Percentiles rank a stretch among this genome's conserved stretches.
Evolutionary conservation across 2,329 filamentous ascomycete genomes (phyloP).

Genomic region (Cercospora sp.): DNA sequence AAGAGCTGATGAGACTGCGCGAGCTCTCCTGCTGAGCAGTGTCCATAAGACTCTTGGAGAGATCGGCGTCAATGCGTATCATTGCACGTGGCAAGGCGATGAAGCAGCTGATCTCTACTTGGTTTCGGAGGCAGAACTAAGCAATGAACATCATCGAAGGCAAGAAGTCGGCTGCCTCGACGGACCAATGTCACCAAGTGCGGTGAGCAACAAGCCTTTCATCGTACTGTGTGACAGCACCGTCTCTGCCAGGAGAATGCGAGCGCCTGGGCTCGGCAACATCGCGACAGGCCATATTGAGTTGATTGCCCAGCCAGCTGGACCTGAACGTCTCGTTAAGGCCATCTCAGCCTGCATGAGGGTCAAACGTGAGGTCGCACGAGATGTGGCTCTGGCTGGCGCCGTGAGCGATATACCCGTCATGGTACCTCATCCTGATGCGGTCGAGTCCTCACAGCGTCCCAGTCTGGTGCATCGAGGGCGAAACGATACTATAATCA

Average conservation of each 20-base stretch:
- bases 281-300: conserved; percentile 29
- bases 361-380: conserved; percentile 13
- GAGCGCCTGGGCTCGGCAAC: conserved; percentile 24
- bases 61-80: conserved; percentile 22
- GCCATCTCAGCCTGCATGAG: conserved; percentile 28
- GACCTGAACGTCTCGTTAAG: conserved; percentile 29
- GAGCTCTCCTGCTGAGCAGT: conserved; percentile 24
- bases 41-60: conserved; percentile 27
- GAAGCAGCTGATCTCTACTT: conserved; percentile 28
- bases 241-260: conserved; percentile 28
- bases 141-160: conserved; percentile 20
- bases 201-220: conserved; percentile 28
- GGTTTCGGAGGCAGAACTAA: conserved; percentile 30
- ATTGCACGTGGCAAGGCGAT: conserved; percentile 26
- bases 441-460: background rate
- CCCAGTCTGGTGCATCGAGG: conserved; percentile 12
- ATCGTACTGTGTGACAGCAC: conserved; percentile 33
- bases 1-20: conserved; percentile 24
- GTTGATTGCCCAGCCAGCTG: conserved; percentile 32
- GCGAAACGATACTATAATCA: conserved; percentile 15
- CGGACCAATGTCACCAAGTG: conserved; percentile 22
- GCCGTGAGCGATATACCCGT: conserved; percentile 20
- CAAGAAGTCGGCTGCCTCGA: conserved; percentile 19
- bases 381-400: conserved; percentile 15
- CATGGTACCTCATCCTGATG: conserved; percentile 16